phyloP scores from a whole-genome alignment of 495 filamentous ascomycete species.

The Neurospora sp. region DNA sequence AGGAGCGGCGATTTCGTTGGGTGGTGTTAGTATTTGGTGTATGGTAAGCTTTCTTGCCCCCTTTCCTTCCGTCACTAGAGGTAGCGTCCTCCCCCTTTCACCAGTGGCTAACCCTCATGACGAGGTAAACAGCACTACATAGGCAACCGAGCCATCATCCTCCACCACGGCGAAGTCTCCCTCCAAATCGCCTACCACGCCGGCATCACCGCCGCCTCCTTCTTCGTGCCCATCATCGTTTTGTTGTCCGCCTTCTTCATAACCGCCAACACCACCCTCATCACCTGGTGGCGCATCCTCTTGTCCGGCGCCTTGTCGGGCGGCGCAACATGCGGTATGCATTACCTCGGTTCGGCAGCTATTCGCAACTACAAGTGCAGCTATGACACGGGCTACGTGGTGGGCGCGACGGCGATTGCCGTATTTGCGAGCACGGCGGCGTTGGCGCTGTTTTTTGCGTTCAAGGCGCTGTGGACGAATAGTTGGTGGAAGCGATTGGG shows the following conservation, averaged over 20 bases:
- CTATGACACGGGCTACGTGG: slow-evolving; percentile 49
- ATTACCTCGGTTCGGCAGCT: slow-evolving; percentile 77
- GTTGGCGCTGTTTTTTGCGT: slow-evolving; percentile 66
- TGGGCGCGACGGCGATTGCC: slow-evolving; percentile 63
- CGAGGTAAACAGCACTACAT: slow-evolving; percentile 77
- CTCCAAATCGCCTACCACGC: slow-evolving; percentile 67
- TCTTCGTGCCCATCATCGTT: slow-evolving; percentile 70
- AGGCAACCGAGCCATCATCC: slow-evolving; percentile 67
- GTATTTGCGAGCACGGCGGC: slow-evolving; percentile 56
- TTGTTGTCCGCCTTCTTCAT: slow-evolving; percentile 63
- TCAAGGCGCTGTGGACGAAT: slow-evolving; percentile 67
- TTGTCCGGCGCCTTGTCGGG: slow-evolving; percentile 60
- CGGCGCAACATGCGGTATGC: slow-evolving; percentile 73
- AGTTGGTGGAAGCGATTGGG: slow-evolving; percentile 62
- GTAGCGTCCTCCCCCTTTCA: no score
- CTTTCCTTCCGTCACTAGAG: no score
- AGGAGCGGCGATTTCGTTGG: slow-evolving; percentile 66
- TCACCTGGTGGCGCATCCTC: slow-evolving; percentile 48
- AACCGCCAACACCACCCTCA: slow-evolving; percentile 44
- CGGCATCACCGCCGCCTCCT: slow-evolving; percentile 64
- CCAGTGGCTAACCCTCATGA: no score
- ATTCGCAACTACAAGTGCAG: slow-evolving; percentile 64
- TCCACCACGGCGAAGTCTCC: slow-evolving; percentile 48
- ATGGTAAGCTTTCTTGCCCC: no score
- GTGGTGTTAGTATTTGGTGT: slow-evolving; percentile 65